Evolutionary conservation across 73 alveolate genomes (phyloP).

Genomic region (Durusdinium trenchii): DNA sequence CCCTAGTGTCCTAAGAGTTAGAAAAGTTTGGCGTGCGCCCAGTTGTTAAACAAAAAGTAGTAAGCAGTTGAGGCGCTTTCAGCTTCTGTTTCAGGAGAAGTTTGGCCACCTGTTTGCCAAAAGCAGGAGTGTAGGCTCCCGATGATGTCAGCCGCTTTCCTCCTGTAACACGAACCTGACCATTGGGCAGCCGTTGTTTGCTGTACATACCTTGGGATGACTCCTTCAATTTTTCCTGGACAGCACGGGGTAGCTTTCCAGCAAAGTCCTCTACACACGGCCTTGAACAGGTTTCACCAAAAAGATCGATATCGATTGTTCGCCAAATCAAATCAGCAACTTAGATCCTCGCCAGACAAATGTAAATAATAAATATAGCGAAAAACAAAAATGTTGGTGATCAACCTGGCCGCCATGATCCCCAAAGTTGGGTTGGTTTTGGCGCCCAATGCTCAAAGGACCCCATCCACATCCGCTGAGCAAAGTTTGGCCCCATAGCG

Average conservation of each 20-base stretch:
- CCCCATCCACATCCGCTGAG: conserved; percentile 8
- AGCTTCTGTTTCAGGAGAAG: not conserved
- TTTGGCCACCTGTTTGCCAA: not conserved
- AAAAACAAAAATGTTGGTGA: not conserved
- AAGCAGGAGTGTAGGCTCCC: not conserved
- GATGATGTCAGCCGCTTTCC: not conserved
- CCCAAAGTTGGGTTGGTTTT: not conserved
- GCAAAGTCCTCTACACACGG: not conserved
- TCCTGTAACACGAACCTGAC: not conserved
- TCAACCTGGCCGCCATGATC: not conserved
- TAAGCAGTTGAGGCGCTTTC: not conserved
- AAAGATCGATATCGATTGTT: too few relatives aligned
- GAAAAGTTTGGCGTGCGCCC: not conserved
- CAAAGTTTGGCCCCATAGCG: not conserved
- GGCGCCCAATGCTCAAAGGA: not conserved
- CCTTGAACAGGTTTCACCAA: not conserved
- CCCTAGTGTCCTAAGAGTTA: too few relatives aligned
- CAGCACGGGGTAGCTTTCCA: not conserved
- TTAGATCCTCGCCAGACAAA: too few relatives aligned
- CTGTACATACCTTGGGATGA: not conserved
- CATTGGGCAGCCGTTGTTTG: not conserved
- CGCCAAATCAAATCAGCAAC: not conserved
- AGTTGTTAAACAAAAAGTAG: not conserved
- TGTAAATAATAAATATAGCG: not conserved
- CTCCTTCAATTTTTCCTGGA: not conserved